Conservation (phyloP, 768 basidiomycete genomes). For the Hypholoma fasciculare region DNA sequence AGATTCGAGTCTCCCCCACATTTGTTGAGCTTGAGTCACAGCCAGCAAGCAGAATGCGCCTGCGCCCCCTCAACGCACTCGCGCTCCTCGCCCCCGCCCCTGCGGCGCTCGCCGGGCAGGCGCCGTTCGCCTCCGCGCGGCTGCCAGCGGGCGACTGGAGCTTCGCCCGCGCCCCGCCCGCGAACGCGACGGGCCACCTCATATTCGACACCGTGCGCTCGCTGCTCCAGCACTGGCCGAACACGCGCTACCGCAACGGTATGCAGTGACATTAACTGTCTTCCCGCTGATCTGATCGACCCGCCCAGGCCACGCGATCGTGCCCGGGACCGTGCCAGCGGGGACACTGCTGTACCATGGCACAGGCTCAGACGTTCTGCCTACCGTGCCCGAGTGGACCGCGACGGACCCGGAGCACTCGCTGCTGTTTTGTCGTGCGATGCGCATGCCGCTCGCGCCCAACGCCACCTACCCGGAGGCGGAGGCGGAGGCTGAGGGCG, state of each 20-base stretch:
- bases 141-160: slow-evolving; percentile 6
- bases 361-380: slow-evolving; percentile 22
- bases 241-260: slow-evolving; percentile 48
- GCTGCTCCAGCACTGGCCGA: slow-evolving; percentile 43
- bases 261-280: neutral
- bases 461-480: neutral
- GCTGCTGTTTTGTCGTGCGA: slow-evolving; percentile 33
- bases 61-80: neutral
- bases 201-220: slow-evolving; percentile 33
- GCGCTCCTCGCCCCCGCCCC: neutral
- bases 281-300: neutral
- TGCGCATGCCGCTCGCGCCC: neutral
- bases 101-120: neutral
- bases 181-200: slow-evolving; percentile 26
- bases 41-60: neutral
- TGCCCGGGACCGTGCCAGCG: slow-evolving; percentile 29
- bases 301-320: slow-evolving; percentile 32
- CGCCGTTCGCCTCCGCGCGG: neutral
- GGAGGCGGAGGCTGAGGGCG: slow-evolving; percentile 1
- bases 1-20: too few relatives aligned
- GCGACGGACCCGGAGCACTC: slow-evolving; percentile 41
- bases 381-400: slow-evolving; percentile 34
- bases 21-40: too few relatives aligned
- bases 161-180: slow-evolving; percentile 5
- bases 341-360: slow-evolving; percentile 42